Base-by-base conservation (phyloP, 495 filamentous ascomycete species). In the Cercophora sp. region DNA sequence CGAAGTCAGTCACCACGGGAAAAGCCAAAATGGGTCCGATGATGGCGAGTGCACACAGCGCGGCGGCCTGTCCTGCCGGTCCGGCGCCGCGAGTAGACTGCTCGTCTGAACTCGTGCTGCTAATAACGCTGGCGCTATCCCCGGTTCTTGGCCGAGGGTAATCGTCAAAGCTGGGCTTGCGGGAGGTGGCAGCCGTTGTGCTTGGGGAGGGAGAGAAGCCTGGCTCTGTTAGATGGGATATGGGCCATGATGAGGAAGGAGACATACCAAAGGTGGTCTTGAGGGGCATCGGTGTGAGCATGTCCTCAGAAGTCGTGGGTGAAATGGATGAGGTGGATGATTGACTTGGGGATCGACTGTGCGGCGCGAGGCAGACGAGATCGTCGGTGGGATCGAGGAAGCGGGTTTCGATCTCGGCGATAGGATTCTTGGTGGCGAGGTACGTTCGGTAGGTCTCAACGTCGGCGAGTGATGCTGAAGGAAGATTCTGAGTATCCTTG, bases 301-400 rank as follows among this genome's bases (percentile, higher is more conserved):
- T 53, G 16, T 59, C 58, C 22, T 61, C 61, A 2, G 59, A 43
- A 2, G 47, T n/a, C 1, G 34, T 22, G 1, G n/a, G n/a, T 0
- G 51, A 34, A 2, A 31, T 45, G n/a, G 10, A 19, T 0, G 51
- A 34, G 3, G 35, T 45, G n/a, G 43, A 18, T 22, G 52, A 48
- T 19, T 53, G 35, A 0, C 48, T 36, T 3, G 35, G 35, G 10
- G 35, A 40, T 6, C 24, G 8, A 3, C 15, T 24, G 18, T 16
- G 19, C 32, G 1, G 46, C 15, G 52, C 69, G 8, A 87, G 65
- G 16, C 75, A 79, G 23, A 90, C 70, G 4, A 94, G 79, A 57
- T 94, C 89, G 5, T 78, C 71, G 16, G 70, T 62, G 16, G 80
- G 70, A 29, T 87, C 77, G 5, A 94, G 72, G 63, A 91, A 92